Evolutionary conservation across 192 early-diverging fungal species (phyloP).

Genomic region (Mortierella claussenii): DNA sequence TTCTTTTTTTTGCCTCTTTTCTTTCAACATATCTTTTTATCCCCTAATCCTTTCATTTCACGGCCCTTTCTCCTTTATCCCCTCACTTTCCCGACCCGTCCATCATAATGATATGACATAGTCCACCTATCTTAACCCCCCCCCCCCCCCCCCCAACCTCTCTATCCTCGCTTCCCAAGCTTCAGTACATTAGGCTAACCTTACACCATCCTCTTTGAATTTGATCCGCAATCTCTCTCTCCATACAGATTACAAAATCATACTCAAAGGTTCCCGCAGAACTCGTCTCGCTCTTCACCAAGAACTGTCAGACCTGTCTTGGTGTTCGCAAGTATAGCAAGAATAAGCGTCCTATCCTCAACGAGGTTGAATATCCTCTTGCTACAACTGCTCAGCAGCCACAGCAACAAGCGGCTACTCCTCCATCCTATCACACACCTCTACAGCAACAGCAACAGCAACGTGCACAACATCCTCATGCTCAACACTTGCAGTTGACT

Average conservation of each 20-base stretch:
- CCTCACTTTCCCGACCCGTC: no score
- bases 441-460: slow-evolving; percentile 32
- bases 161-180: no score
- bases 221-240: neutral
- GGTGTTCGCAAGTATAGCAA: slow-evolving; percentile 53
- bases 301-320: slow-evolving; percentile 52
- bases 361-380: slow-evolving; percentile 41
- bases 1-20: neutral
- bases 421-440: neutral
- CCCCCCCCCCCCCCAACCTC: no score
- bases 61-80: neutral
- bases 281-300: slow-evolving; percentile 50
- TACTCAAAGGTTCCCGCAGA: slow-evolving; percentile 52
- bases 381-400: slow-evolving; percentile 10
- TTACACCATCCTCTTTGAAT: neutral
- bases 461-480: slow-evolving; percentile 14
- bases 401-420: neutral
- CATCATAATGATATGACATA: no score
- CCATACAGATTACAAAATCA: slow-evolving; percentile 44
- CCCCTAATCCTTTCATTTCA: neutral
- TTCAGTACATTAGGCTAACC: neutral
- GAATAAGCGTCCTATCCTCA: slow-evolving; percentile 49
- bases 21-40: neutral
- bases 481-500: slow-evolving; percentile 30
- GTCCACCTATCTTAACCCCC: no score